phyloP scores from a whole-genome alignment of 2,329 filamentous ascomycete species.

The Colletotrichum sp. region DNA sequence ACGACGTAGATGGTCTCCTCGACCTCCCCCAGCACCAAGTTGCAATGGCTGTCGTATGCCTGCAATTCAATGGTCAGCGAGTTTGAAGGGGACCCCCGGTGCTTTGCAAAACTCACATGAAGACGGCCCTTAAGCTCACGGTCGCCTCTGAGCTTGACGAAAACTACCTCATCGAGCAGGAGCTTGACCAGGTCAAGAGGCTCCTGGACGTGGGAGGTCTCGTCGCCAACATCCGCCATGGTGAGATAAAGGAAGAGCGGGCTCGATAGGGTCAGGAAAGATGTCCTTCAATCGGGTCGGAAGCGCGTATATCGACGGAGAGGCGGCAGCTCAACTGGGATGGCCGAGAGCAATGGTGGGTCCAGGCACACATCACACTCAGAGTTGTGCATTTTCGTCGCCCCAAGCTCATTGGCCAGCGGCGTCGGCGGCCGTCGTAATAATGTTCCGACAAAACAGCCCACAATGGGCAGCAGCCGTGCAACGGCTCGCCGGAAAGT shows the following conservation, averaged over 20 bases:
- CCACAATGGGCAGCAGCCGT: not conserved
- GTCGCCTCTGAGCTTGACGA: conserved; percentile 96
- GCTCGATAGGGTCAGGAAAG: not conserved
- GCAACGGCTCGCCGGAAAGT: conserved; percentile 16
- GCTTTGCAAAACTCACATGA: conserved; percentile 69
- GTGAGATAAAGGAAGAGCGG: conserved; percentile 23
- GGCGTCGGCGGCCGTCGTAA: not conserved
- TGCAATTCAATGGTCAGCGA: conserved; percentile 39
- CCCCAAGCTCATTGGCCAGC: not conserved
- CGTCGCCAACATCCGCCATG: conserved; percentile 87
- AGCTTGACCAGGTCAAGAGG: conserved; percentile 95
- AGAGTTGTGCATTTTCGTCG: conserved; percentile 14
- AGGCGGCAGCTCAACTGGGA: conserved; percentile 8
- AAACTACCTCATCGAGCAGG: conserved; percentile 93
- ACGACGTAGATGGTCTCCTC: conserved; percentile 96
- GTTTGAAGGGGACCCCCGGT: conserved; percentile 6
- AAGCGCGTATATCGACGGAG: not conserved
- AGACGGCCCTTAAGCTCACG: conserved; percentile 93
- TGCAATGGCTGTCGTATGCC: conserved; percentile 99
- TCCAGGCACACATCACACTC: not conserved
- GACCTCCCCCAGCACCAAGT: conserved; percentile 92
- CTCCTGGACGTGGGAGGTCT: conserved; percentile 77
- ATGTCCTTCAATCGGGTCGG: not conserved
- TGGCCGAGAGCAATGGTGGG: conserved; percentile 9
- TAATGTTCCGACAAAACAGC: not conserved